Evolutionary conservation across 202 grass and related monocot genomes (phyloP), one percentile per base, ranked within the genome.

Genomic region (Saccharum hybrid): DNA sequence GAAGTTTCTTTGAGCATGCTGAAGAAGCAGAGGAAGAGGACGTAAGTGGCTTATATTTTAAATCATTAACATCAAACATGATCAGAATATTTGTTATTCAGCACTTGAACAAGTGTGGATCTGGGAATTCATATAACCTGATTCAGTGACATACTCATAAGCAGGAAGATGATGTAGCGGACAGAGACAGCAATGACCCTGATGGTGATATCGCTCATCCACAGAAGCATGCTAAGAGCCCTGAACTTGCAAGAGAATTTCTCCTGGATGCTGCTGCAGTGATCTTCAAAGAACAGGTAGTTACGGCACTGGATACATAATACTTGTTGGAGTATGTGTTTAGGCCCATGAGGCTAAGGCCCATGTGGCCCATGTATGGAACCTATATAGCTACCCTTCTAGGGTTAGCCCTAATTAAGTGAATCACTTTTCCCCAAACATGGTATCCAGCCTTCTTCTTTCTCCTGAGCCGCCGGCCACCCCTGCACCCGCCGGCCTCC

Each of bases 21-120:
- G 94, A 97, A 77, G 94, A 97, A 90, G 91, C 94, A 40, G 94
- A 97, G 63, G 94, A 97, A 89, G 94, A 96, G 80, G 94, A 97
- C 85, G 94, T 97, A 90, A 86, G 87, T 88, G 38, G 22, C 30
- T 42, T 14, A 28, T 81, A 33, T 45, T 59, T 49, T 89, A 80
- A 28, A 75, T 0, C 51, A 57, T 77, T 43, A 61, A 41, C 4
- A 8, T 63, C 19, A 9, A 61, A 60, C 48, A 68, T 61, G 11
- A 77, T 60, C 10, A 46, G 26, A 37, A 67, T 63, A 59, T 69
- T 30, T 42, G 15, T 69, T 68, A 83, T 68, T 64, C 23, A 41
- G 68, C 23, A 54, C 14, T 33, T 28, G 40, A 78, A 78, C 19
- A 40, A 21, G 18, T 11, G 33, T 62, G 33, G 42, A 21, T 77